These are phyloP conservation scores for Colletotrichum eleusines DNA, from an alignment of 2,329 filamentous ascomycete species.

Conservation along the genomic window DNA sequence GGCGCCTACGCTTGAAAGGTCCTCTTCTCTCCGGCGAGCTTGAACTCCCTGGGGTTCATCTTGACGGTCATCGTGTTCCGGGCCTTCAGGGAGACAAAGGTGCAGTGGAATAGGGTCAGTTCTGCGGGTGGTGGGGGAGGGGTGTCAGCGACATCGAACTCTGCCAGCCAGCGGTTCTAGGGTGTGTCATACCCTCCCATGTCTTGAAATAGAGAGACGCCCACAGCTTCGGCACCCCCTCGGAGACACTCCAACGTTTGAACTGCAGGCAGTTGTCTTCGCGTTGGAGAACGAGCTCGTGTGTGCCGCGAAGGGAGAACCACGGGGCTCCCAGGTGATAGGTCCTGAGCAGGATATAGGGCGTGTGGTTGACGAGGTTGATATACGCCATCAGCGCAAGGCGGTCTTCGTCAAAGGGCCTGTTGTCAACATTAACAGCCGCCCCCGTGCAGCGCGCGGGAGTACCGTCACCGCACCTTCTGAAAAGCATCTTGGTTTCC, in stretches of 20 bases:
- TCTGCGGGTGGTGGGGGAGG: conserved; percentile 53
- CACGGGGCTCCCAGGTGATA: conserved; percentile 55
- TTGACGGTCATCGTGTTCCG: conserved; percentile 59
- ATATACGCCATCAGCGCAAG: conserved; percentile 67
- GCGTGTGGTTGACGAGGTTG: conserved; percentile 56
- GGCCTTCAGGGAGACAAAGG: conserved; percentile 68
- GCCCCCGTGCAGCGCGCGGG: conserved; percentile 11
- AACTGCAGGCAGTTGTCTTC: conserved; percentile 63
- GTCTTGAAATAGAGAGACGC: conserved; percentile 67
- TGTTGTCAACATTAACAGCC: neutral
- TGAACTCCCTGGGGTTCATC: conserved; percentile 60
- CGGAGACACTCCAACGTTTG: conserved; percentile 62
- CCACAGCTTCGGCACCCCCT: conserved; percentile 63
- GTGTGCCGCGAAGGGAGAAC: conserved; percentile 64
- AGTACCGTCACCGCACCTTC: conserved; percentile 57
- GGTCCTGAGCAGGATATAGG: conserved; percentile 62
- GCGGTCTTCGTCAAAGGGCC: conserved; percentile 55
- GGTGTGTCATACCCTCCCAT: conserved; percentile 65
- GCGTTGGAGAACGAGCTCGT: conserved; percentile 66
- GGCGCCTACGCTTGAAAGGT: conserved; percentile 68
- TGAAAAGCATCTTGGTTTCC: conserved; percentile 65
- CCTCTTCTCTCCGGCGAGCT: conserved; percentile 61
- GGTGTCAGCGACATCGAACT: conserved; percentile 41
- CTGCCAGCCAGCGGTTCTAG: neutral
- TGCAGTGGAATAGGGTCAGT: conserved; percentile 70